Evolutionary conservation across 805 yeast species (phyloP), one percentile per base, ranked within the genome.

Genomic region (Debaryomyces prosopidis): DNA sequence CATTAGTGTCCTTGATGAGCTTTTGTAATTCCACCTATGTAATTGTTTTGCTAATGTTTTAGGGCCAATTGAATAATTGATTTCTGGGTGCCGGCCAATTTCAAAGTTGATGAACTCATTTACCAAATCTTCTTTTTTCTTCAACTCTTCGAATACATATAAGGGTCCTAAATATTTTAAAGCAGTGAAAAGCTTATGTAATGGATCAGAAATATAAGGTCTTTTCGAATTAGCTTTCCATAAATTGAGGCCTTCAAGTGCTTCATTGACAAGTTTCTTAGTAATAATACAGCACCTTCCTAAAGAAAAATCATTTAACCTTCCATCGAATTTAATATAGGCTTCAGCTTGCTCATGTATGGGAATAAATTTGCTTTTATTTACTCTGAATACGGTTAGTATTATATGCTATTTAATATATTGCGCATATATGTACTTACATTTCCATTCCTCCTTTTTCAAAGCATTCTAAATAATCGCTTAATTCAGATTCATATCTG

Each of bases 331-430:
- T 4, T 40, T 41, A 10, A 51, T 39, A 34, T 48, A 60, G 14
- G 39, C 31, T 12, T 43, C 40, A 3, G 64, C 65, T 43, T 62
- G 68, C 14, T 49, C 50, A 39, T 61, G 62, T 17, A 60, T 40
- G 2, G 55, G 49, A 28, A 41, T 23, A 27, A 23, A 18, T 4
- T n/a, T 27, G 16, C 8, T 30, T 4, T 30, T 30, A n/a, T 5
- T 30, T 2, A 14, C 6, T 30, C 33, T 30, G 5, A 30, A 30
- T 30, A 14, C 7, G 9, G 26, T 23, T 23, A 23, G 26, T 23
- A 23, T 23, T 23, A 23, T 3, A 23, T 23, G 26, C 9, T 10
- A 10, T 23, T 10, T 23, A 23, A 23, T 3, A 7, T 10, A 23
- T 23, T 23, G 26, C 9, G 3, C 8, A n/a, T 27, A 31, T 26